Evolutionary conservation across 805 yeast species (phyloP).

Genomic region (Debaryomyces castellii): DNA sequence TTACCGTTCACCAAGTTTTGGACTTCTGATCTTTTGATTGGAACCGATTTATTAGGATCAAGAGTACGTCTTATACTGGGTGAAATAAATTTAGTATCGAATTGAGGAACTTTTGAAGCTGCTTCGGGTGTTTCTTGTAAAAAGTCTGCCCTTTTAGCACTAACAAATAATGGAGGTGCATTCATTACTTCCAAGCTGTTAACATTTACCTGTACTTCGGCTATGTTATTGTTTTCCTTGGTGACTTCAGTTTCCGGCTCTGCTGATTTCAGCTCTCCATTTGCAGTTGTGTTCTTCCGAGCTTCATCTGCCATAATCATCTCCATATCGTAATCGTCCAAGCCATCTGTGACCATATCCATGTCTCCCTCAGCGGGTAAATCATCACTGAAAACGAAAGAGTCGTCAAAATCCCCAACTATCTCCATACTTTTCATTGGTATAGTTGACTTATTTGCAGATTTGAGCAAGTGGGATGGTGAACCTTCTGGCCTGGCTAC

Average conservation of each 20-base stretch:
- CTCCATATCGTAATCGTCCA: conserved; percentile 25
- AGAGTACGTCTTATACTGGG: conserved; percentile 52
- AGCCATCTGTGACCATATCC: conserved; percentile 12
- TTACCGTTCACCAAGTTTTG: not conserved
- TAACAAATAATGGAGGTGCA: conserved; percentile 45
- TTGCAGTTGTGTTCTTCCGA: not conserved
- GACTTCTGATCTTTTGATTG: conserved; percentile 45
- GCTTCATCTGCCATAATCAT: conserved; percentile 14
- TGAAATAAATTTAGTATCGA: conserved; percentile 50
- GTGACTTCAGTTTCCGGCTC: not conserved
- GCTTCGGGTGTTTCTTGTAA: conserved; percentile 47
- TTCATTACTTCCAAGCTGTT: not conserved
- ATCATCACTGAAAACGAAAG: conserved; percentile 42
- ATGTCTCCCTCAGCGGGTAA: conserved; percentile 10
- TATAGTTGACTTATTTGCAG: not conserved
- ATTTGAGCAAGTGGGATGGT: not conserved
- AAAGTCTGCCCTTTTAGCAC: conserved; percentile 63
- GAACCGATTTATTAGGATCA: conserved; percentile 69
- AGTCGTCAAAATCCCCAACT: conserved; percentile 38
- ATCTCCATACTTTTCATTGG: conserved; percentile 11
- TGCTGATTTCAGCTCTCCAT: not conserved
- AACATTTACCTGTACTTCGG: not conserved
- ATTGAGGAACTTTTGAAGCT: conserved; percentile 54
- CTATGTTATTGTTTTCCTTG: not conserved
- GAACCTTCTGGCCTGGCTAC: not conserved